Base-by-base conservation (phyloP, 768 basidiomycete species). In the Infundibulicybe gibba region DNA sequence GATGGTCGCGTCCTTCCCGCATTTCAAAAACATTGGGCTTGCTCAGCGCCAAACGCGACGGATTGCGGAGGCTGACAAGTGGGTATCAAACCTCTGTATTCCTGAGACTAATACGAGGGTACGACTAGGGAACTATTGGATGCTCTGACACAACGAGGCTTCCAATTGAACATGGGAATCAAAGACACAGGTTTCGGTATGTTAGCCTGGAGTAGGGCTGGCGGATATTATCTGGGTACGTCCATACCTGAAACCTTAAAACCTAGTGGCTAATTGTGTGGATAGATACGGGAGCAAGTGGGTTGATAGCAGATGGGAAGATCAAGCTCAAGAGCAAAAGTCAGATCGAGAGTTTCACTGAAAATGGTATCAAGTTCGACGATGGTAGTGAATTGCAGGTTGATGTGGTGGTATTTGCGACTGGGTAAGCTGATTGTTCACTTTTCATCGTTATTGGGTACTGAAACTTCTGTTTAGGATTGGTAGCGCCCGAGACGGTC, bases 281-380 rank as follows among this genome's bases (percentile, higher is more conserved):
- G n/a, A 15, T 43, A 81, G 80, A 81, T 52, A 74, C 76, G 15
- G 83, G 83, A 30, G 79, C 76, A 9, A 76, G 76, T 49, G 74
- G 83, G 60, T 64, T 79, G 52, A 78, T 87, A 55, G 74, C 76
- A 39, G 80, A 85, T 54, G 82, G 83, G 5, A 78, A 81, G 57
- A 82, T 87, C 68, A 85, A 84, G 60, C 62, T 87, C 47, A 87
- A 86, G 66, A 81, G 75, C 62, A 80, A 81, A 46, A 64, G 65
- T 41, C 63, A 68, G 40, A 75, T 86, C 45, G 59, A 70, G 45
- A 57, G 58, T 16, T 77, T 80, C 57, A 73, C 67, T 2, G 52
- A 65, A 38, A 55, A 46, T n/a, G 73, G 75, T 5, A 49, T 81
- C 19, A 59, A 62, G 37, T 81, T 81, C 47, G 72, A 75, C 12